phyloP scores from a whole-genome alignment of 2,329 filamentous ascomycete species.

The Diaporthe amygdali region DNA sequence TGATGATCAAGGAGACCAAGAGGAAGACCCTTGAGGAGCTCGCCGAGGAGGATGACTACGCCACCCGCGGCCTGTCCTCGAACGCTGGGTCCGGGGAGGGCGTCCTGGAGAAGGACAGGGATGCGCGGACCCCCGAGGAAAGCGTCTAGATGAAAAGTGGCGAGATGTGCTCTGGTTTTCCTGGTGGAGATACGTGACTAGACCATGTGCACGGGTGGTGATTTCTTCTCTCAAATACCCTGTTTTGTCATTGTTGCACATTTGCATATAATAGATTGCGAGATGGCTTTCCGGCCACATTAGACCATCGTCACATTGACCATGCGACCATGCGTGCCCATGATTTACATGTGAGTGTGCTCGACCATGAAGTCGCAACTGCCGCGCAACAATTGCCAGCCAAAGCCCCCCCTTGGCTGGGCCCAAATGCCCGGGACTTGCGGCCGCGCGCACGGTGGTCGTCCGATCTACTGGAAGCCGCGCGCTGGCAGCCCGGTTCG shows the following conservation, averaged over 20 bases:
- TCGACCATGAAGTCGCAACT: background rate
- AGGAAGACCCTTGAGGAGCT: conserved; percentile 75
- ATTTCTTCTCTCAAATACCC: background rate
- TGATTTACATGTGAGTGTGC: background rate
- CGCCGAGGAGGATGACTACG: conserved; percentile 31
- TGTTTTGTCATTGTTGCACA: background rate
- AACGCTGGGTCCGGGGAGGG: background rate
- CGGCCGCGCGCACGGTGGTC: background rate
- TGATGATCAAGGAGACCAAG: conserved; percentile 77
- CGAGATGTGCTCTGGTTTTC: background rate
- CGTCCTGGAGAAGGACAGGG: conserved; percentile 16
- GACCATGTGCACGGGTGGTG: background rate
- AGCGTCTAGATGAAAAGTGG: background rate
- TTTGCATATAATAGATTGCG: conserved; percentile 9
- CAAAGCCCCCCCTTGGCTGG: background rate
- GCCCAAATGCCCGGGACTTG: background rate
- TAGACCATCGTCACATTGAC: background rate
- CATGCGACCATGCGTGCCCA: background rate
- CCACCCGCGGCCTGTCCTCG: background rate
- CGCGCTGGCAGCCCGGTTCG: background rate
- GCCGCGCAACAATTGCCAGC: background rate
- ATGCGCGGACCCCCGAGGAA: conserved; percentile 4
- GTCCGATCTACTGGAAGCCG: background rate
- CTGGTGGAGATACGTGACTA: background rate
- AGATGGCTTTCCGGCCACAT: background rate